Evolutionary conservation across 2,329 filamentous ascomycete genomes (phyloP), one percentile per base, ranked within the genome.

Genomic region (Fusarium xylarioides): DNA sequence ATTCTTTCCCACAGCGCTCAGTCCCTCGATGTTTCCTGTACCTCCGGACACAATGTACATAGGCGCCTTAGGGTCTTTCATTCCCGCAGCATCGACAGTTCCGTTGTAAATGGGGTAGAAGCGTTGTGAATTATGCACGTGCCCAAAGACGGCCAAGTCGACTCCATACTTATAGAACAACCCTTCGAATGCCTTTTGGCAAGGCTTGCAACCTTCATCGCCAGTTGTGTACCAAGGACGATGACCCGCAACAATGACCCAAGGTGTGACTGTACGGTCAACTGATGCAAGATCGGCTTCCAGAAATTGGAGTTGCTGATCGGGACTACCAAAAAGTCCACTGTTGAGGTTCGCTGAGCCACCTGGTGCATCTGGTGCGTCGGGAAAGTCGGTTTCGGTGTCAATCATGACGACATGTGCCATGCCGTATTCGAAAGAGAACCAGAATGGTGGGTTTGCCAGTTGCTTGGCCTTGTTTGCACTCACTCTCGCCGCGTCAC

Each of bases 231-330:
- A 89, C 86, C 86, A 86, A 1, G 85, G 84, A 3, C 85, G 77
- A 67, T 86, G 85, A 9, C 83, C 84, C 6, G 80, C 76, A 19
- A 79, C 76, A 32, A 79, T 54, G 4, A 79, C 55, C 77, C 77
- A 90, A 0, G 88, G 88, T 0, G 88, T 90, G 0, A 88, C 81
- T 6, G 73, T 79, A 54, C 88, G 85, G 77, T 90, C 87, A 38
- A 90, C 87, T 0, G 85, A 86, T 0, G 86, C 85, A 0, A 90
- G 46, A n/a, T 71, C 68, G 2, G 68, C 63, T 11, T 71, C 68
- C 0, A 71, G 56, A 19, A 71, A 71, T 7, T 71, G 55, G 3
- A 71, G 16, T 6, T 71, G 68, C 18, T 71, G 68, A 7, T 71
- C 55, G 1, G 68, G 68, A 1, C 42, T 54, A 0, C 68, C 68